Percentiles rank a stretch among this genome's conserved stretches.
Conservation (phyloP, 495 filamentous ascomycete species). For the Tuber calosporum region DNA sequence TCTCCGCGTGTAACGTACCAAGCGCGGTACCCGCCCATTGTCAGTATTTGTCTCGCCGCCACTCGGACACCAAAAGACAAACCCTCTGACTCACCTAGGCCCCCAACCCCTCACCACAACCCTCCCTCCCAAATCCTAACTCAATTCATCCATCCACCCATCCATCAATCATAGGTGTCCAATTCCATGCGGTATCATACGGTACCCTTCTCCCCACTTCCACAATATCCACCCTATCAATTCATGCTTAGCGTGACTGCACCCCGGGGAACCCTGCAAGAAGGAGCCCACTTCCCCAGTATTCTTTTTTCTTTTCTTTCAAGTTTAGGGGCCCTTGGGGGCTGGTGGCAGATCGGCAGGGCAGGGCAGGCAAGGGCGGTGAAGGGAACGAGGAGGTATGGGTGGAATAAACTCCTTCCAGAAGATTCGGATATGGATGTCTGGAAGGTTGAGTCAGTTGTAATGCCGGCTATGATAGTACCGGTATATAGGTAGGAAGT, state of each 20-base stretch:
- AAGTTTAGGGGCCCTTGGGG: not conserved
- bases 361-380: not conserved
- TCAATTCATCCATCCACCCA: not conserved
- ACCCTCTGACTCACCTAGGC: not conserved
- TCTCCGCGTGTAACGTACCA: not conserved
- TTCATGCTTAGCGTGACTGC: not conserved
- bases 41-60: not conserved
- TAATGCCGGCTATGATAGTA: not conserved
- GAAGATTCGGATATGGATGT: not conserved
- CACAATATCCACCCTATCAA: not conserved
- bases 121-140: not conserved
- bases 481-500: not conserved
- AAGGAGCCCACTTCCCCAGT: not conserved
- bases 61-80: not conserved
- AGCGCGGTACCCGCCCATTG: not conserved
- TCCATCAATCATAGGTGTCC: not conserved
- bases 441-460: not conserved
- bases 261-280: not conserved
- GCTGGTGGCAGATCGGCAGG: not conserved
- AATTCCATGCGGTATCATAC: too few relatives aligned
- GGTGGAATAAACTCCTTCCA: not conserved
- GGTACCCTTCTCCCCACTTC: not conserved
- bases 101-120: not conserved
- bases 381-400: not conserved
- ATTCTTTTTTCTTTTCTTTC: not conserved